phyloP scores from a whole-genome alignment of 306 rosid genomes.

The Cicer bijugum region DNA sequence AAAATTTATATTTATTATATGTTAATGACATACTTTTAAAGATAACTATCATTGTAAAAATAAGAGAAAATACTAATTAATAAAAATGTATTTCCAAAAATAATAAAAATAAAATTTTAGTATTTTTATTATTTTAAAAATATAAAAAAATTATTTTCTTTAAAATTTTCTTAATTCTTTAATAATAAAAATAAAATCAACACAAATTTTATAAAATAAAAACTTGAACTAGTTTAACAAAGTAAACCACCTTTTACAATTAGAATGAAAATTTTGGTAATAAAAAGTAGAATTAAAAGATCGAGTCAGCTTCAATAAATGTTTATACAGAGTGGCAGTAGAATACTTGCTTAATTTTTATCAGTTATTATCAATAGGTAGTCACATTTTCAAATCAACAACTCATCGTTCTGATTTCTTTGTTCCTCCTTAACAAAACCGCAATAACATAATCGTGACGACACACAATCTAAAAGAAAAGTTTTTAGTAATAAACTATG shows the following conservation, averaged over 20 bases:
- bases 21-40: too few relatives aligned
- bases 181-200: too few relatives aligned
- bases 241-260: neutral
- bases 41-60: too few relatives aligned
- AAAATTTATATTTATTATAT: too few relatives aligned
- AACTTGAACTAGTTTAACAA: too few relatives aligned
- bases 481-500: neutral
- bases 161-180: too few relatives aligned
- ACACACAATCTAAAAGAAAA: constrained; percentile 3
- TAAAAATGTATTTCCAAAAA: too few relatives aligned
- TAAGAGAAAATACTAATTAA: too few relatives aligned
- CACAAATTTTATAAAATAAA: too few relatives aligned
- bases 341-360: neutral
- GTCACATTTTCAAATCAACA: constrained; percentile 25
- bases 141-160: too few relatives aligned
- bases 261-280: neutral
- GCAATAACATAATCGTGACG: neutral
- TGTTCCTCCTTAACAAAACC: neutral
- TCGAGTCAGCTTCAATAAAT: constrained; percentile 33
- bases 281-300: neutral
- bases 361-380: neutral
- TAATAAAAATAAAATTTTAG: too few relatives aligned
- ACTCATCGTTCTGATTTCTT: neutral
- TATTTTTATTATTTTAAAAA: too few relatives aligned
- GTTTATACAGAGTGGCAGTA: constrained; percentile 13